phyloP scores from a whole-genome alignment of 495 filamentous ascomycete genomes.

The Durotheca rogersii region DNA sequence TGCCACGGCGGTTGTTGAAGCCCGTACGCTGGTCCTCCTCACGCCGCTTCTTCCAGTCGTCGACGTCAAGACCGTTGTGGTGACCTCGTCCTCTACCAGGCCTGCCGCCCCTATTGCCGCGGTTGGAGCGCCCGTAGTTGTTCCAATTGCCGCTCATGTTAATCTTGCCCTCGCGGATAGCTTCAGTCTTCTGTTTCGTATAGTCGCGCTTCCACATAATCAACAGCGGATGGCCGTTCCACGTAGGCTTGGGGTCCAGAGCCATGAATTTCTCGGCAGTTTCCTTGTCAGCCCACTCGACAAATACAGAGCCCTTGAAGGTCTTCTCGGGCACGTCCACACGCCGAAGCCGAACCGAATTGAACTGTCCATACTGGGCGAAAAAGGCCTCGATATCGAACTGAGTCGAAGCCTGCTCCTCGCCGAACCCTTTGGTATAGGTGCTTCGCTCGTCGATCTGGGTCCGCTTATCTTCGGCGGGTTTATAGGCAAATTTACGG shows the following conservation, averaged over 20 bases:
- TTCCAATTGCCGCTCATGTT: conserved; percentile 44
- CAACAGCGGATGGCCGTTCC: conserved; percentile 67
- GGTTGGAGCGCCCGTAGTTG: conserved; percentile 22
- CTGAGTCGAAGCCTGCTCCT: conserved; percentile 74
- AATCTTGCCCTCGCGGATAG: conserved; percentile 73
- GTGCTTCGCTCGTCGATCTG: conserved; percentile 41
- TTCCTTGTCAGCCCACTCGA: conserved; percentile 80
- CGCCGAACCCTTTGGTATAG: conserved; percentile 82
- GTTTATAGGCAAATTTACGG: conserved; percentile 68
- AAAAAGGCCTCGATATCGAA: conserved; percentile 94
- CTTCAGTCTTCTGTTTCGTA: conserved; percentile 69
- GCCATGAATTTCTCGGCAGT: conserved; percentile 73
- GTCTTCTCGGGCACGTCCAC: conserved; percentile 49
- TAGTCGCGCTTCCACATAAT: conserved; percentile 90
- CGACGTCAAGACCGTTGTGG: conserved; percentile 44
- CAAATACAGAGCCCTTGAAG: conserved; percentile 95
- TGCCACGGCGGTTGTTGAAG: conserved; percentile 46
- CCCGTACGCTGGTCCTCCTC: conserved; percentile 65
- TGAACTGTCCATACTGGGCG: conserved; percentile 71
- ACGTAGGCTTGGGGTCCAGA: conserved; percentile 77
- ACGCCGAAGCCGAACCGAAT: conserved; percentile 86
- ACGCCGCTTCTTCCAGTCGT: conserved; percentile 70
- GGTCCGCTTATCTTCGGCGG: conserved; percentile 30
- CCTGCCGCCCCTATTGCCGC: conserved; percentile 39
- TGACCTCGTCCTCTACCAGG: conserved; percentile 34